Percentiles rank a stretch among this genome's conserved stretches.
Evolutionary conservation across 2,329 filamentous ascomycete species (phyloP).

Genomic region (Rhynchosporium graminicola): DNA sequence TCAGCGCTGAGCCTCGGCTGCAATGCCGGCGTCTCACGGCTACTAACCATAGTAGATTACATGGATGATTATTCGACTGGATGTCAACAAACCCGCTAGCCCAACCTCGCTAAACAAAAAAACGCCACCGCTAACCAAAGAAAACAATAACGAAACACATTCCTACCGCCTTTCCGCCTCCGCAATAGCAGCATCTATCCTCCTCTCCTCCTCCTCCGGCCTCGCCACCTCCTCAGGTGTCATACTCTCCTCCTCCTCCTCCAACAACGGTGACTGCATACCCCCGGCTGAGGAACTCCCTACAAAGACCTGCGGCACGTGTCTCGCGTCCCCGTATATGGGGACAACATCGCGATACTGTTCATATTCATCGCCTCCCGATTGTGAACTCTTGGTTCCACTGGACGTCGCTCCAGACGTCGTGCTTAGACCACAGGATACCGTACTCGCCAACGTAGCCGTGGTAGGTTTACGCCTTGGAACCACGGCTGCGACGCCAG

Average conservation of each 20-base stretch:
- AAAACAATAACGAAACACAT: background rate
- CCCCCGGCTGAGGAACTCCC: constrained; percentile 10
- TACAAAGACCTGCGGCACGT: constrained; percentile 26
- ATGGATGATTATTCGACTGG: background rate
- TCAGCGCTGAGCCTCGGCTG: constrained; percentile 7
- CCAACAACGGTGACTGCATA: constrained; percentile 25
- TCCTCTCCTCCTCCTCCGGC: constrained; percentile 39
- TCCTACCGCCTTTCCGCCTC: constrained; percentile 29
- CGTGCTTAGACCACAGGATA: constrained; percentile 25
- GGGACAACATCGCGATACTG: constrained; percentile 30
- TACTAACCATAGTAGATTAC: background rate
- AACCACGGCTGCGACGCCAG: constrained; percentile 22
- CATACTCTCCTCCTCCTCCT: constrained; percentile 29
- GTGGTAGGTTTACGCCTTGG: constrained; percentile 28
- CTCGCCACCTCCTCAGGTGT: constrained; percentile 34
- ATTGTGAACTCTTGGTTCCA: constrained; percentile 3
- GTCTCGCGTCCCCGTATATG: constrained; percentile 25
- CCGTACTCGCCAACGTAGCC: constrained; percentile 13
- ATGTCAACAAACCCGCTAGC: constrained; percentile 1
- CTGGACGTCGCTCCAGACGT: constrained; percentile 15
- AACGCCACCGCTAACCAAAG: background rate
- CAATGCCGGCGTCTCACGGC: background rate
- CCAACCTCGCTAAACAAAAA: constrained; percentile 20
- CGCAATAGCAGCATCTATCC: constrained; percentile 38
- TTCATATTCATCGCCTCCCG: constrained; percentile 20